These are phyloP conservation scores for Rubia peregrina DNA, from an alignment of 305 asterid species.

Conservation along the genomic window DNA sequence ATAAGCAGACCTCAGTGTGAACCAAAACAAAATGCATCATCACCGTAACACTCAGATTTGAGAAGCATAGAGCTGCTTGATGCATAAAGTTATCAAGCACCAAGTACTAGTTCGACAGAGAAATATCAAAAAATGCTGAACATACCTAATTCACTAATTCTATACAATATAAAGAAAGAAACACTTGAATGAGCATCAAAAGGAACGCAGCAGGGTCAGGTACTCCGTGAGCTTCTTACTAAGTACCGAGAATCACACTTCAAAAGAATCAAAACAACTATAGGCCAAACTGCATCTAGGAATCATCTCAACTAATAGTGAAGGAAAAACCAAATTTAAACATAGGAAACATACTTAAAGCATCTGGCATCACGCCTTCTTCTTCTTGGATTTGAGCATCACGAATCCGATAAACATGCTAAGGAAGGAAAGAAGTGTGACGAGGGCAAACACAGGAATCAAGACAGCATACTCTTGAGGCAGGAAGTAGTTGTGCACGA, in stretches of 20 bases:
- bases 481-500: conserved; percentile 85
- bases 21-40: no score
- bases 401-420: conserved; percentile 68
- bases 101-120: no score
- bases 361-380: conserved; percentile 37
- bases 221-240: neutral
- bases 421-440: conserved; percentile 57
- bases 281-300: neutral
- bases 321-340: neutral
- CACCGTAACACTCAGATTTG: no score
- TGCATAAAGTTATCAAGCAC: no score
- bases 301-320: neutral
- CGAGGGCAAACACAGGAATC: conserved; percentile 65
- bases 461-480: conserved; percentile 85
- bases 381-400: conserved; percentile 86
- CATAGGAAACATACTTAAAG: neutral
- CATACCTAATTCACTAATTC: no score
- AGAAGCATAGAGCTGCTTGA: no score
- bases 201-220: neutral
- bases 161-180: no score
- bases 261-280: neutral
- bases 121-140: no score
- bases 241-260: neutral
- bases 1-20: no score
- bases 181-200: neutral